Evolutionary conservation across 1,284 basidiomycete genomes (phyloP), one percentile per base, ranked within the genome.

Genomic region (Bondarzewia mesenterica): DNA sequence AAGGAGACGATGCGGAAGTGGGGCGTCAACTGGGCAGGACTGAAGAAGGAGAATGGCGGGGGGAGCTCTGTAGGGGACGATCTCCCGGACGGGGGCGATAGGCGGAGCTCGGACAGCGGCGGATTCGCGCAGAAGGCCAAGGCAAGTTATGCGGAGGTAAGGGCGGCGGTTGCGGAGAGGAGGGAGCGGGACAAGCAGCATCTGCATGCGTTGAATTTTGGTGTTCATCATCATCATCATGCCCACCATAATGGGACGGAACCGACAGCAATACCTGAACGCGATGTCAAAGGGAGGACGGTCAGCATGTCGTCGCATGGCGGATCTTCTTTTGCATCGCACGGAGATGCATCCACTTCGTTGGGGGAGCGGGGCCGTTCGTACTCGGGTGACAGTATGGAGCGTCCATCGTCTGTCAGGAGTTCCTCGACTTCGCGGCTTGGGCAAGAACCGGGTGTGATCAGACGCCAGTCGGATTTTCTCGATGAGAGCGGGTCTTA

Each of bases 1-100:
- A 86, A 85, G 62, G 91, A 93, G 61, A 76, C 84, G 12, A 82
- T 93, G 72, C 82, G 83, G 48, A 93, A 93, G 62, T 93, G 90
- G 89, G 83, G 90, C 18, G 82, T 82, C 16, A 89, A 81, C 54
- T 93, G 85, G 85, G 76, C 72, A 39, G 71, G 70, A 16, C 62
- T 81, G 58, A 77, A 75, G 63, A 82, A 78, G 56, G 78, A 85
- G 23, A 57, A 51, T 42, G 51, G 50, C 37, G 48, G 49, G 7
- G 50, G 47, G 35, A 32, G 29, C 4, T 32, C 29, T 3, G 29
- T n/a, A 7, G 29, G 12, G 12, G 32, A 18, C 14, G 47, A 48
- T 7, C 54, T 50, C 18, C 44, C 52, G 29, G 77, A 77, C 12
- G 76, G 75, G 18, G 56, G 66, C 40, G 77, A 44, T 66, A 65